A percentile compares a stretch with the other conserved stretches of the same genome.
phyloP scores from a whole-genome alignment of 345 rosid species.

The Ceriops tagal region DNA sequence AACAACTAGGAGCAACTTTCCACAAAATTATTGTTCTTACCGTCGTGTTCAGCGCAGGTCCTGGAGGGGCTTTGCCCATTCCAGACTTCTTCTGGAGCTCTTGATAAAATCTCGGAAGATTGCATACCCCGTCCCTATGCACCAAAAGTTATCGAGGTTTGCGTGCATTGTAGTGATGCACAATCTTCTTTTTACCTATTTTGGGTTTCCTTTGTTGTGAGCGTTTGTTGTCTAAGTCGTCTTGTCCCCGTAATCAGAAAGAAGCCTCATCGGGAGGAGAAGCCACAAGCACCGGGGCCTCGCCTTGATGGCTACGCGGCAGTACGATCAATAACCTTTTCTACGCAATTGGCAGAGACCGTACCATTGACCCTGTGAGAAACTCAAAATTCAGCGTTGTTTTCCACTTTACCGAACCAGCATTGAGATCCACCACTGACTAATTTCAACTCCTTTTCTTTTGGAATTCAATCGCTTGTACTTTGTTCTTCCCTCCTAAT shows the following conservation, averaged over 20 bases:
- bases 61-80: constrained; percentile 29
- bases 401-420: too few relatives aligned
- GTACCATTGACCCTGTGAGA: too few relatives aligned
- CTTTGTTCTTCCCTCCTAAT: too few relatives aligned
- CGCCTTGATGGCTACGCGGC: constrained; percentile 65
- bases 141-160: background rate
- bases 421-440: too few relatives aligned
- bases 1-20: constrained; percentile 24
- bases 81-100: too few relatives aligned
- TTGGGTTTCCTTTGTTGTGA: too few relatives aligned
- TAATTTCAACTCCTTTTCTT: too few relatives aligned
- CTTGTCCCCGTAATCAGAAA: constrained; percentile 23
- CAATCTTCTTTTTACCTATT: background rate
- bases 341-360: too few relatives aligned
- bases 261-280: constrained; percentile 56
- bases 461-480: too few relatives aligned
- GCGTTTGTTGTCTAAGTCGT: too few relatives aligned
- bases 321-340: constrained; percentile 35
- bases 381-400: too few relatives aligned
- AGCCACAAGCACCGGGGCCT: constrained; percentile 78
- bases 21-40: constrained; percentile 28
- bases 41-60: constrained; percentile 18
- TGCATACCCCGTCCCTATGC: constrained; percentile 16
- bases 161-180: background rate
- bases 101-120: constrained; percentile 20